phyloP scores from a whole-genome alignment of 2,329 filamentous ascomycete species.

The Dactylonectria estremocensis region DNA sequence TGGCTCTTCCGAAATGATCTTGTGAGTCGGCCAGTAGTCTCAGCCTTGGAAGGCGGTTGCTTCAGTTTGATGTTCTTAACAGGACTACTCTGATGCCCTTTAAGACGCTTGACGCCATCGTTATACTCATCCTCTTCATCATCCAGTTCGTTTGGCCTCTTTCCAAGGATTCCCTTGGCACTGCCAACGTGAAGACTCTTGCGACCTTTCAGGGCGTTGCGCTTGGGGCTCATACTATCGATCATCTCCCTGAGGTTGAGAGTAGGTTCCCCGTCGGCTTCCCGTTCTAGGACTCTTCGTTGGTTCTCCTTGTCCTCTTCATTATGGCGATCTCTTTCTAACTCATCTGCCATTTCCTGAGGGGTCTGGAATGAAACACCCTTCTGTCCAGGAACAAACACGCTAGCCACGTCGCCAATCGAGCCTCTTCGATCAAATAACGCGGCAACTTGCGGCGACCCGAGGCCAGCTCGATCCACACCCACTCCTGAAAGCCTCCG shows the following conservation, averaged over 20 bases:
- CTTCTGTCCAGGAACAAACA: constrained; percentile 71
- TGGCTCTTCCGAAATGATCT: constrained; percentile 66
- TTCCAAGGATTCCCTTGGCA: constrained; percentile 80
- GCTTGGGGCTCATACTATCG: constrained; percentile 82
- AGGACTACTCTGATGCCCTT: constrained; percentile 80
- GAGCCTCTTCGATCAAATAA: constrained; percentile 80
- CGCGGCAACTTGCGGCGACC: constrained; percentile 81
- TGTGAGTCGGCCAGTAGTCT: constrained; percentile 73
- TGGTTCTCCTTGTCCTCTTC: constrained; percentile 75
- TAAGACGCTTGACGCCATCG: constrained; percentile 78
- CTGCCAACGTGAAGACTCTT: constrained; percentile 85
- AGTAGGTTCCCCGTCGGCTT: constrained; percentile 69
- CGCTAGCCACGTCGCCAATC: constrained; percentile 75
- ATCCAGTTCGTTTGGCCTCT: constrained; percentile 81
- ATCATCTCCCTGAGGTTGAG: constrained; percentile 84
- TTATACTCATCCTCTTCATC: constrained; percentile 73
- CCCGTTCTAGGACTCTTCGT: constrained; percentile 69
- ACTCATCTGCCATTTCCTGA: constrained; percentile 71
- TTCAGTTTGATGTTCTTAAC: constrained; percentile 82
- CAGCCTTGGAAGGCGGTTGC: constrained; percentile 77
- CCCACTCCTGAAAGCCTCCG: constrained; percentile 78
- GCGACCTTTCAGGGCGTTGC: constrained; percentile 75
- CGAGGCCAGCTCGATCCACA: constrained; percentile 78
- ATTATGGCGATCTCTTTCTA: constrained; percentile 72
- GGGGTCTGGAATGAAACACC: constrained; percentile 77